Evolutionary conservation across 352 stramenopile genomes (phyloP).

Genomic region (Phytophthora nicotianae): DNA sequence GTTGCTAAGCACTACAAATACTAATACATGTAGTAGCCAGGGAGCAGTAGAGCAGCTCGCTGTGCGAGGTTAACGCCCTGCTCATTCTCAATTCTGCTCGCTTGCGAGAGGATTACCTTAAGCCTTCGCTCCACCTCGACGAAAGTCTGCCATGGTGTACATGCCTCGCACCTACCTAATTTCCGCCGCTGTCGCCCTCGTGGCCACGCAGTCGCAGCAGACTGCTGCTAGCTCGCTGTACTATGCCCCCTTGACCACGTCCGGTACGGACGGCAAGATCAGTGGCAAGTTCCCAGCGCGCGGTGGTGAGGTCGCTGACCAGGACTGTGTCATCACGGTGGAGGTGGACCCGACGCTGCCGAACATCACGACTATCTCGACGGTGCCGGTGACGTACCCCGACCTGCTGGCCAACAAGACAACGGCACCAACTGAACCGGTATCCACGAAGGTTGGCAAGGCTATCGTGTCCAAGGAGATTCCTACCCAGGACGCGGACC

Average conservation of each 20-base stretch:
- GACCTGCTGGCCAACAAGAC: conserved; percentile 30
- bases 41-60: too few relatives aligned
- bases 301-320: conserved; percentile 8
- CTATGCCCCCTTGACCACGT: conserved; percentile 9
- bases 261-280: conserved; percentile 14
- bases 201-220: conserved; percentile 29
- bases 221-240: conserved; percentile 17
- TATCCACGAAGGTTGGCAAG: conserved; percentile 10
- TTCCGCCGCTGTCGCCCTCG: conserved; percentile 19
- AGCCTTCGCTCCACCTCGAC: conserved; percentile 20
- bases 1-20: too few relatives aligned
- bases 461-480: conserved; percentile 2
- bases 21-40: too few relatives aligned
- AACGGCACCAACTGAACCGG: conserved; percentile 21
- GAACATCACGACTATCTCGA: conserved; percentile 29
- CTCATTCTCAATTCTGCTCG: conserved; percentile 29
- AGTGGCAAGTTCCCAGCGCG: conserved; percentile 19
- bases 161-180: conserved; percentile 29
- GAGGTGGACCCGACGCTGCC: conserved; percentile 29
- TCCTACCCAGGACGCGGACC: conserved; percentile 15
- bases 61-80: background rate
- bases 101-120: conserved; percentile 31
- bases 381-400: conserved; percentile 21
- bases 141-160: conserved; percentile 35
- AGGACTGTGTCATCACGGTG: conserved; percentile 17